Evolutionary conservation across 2,329 filamentous ascomycete genomes (phyloP).

Genomic region (Alternaria sp.): DNA sequence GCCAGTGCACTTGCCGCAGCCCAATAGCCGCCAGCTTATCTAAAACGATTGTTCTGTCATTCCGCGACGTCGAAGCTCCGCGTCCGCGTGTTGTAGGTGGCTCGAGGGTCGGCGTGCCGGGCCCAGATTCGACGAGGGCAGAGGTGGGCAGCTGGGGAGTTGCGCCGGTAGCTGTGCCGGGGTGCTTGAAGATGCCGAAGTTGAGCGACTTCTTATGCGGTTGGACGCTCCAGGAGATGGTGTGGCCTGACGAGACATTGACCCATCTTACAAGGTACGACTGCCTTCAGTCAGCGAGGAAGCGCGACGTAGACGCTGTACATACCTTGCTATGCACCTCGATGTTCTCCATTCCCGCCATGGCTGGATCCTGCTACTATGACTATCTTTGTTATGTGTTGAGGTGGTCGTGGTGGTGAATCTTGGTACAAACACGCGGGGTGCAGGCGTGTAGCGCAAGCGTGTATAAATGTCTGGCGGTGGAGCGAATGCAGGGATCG

Average conservation of each 20-base stretch:
- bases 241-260: constrained; percentile 85
- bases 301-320: not conserved
- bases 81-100: constrained; percentile 62
- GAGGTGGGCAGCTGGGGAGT: constrained; percentile 46
- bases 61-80: constrained; percentile 63
- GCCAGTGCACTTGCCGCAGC: constrained; percentile 73
- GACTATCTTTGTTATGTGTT: not conserved
- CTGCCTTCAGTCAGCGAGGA: constrained; percentile 56
- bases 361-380: constrained; percentile 46
- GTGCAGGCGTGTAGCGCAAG: constrained; percentile 5
- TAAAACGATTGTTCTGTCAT: constrained; percentile 72
- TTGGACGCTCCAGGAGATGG: constrained; percentile 96
- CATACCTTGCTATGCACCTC: constrained; percentile 96
- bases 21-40: constrained; percentile 69
- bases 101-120: constrained; percentile 54
- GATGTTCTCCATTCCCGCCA: constrained; percentile 95
- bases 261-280: constrained; percentile 99
- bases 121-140: constrained; percentile 37
- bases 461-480: constrained; percentile 1
- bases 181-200: constrained; percentile 97
- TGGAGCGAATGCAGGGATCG: constrained; percentile 3
- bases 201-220: constrained; percentile 99
- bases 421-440: constrained; percentile 6
- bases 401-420: not conserved
- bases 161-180: constrained; percentile 69